phyloP scores from a whole-genome alignment of 2,329 filamentous ascomycete species.

The Aspergillus sp. region DNA sequence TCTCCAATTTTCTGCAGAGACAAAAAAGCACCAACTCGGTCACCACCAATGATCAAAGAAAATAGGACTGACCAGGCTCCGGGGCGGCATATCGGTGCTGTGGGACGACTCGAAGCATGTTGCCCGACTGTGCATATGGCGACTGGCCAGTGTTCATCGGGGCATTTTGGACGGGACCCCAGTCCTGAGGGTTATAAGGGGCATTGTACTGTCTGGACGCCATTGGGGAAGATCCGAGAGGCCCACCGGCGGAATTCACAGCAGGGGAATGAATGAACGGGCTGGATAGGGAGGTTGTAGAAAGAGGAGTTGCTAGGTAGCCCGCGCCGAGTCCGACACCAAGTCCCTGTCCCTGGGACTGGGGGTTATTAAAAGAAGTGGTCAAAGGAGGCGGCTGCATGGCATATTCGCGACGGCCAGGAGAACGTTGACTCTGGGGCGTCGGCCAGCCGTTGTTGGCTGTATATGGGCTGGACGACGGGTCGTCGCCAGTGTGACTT shows the following conservation, averaged over 20 bases:
- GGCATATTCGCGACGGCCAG: constrained; percentile 44
- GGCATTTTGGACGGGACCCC: constrained; percentile 41
- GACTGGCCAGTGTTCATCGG: constrained; percentile 26
- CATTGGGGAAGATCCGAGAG: constrained; percentile 43
- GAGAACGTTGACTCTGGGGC: constrained; percentile 36
- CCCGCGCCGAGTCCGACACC: constrained; percentile 28
- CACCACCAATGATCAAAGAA: background rate
- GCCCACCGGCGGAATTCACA: constrained; percentile 35
- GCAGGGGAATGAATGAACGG: constrained; percentile 45
- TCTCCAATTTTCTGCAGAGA: constrained; percentile 8
- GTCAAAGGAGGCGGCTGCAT: constrained; percentile 44
- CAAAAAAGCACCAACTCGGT: background rate
- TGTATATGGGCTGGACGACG: constrained; percentile 28
- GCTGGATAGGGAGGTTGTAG: constrained; percentile 45
- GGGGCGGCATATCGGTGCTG: constrained; percentile 28
- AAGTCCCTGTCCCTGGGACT: constrained; percentile 37
- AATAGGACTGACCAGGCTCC: constrained; percentile 32
- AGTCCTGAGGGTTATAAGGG: constrained; percentile 52
- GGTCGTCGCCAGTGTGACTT: constrained; percentile 34
- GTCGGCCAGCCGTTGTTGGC: constrained; percentile 32
- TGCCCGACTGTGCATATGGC: constrained; percentile 29
- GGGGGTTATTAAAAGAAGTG: constrained; percentile 39
- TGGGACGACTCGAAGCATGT: constrained; percentile 27
- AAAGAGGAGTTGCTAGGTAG: constrained; percentile 40
- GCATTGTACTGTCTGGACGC: constrained; percentile 46